A percentile compares a stretch with the other conserved stretches of the same genome.
Evolutionary conservation across 2,329 filamentous ascomycete species (phyloP).

Genomic region (Rhynchosporium agropyri): DNA sequence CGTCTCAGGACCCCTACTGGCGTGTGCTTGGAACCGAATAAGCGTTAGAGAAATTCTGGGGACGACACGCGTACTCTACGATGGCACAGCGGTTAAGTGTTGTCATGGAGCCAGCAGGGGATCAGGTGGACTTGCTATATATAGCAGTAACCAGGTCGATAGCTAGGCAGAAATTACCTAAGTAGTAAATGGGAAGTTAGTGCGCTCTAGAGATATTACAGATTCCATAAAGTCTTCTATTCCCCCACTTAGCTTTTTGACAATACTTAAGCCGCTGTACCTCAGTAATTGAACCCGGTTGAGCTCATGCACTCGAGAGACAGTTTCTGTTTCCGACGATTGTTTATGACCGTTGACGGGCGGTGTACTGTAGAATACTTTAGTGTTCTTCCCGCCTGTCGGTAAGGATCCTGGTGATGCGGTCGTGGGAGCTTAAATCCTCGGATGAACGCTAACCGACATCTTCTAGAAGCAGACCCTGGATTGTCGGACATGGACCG

Average conservation of each 20-base stretch:
- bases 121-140: no score
- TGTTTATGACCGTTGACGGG: not conserved
- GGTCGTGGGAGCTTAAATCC: conserved; percentile 11
- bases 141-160: no score
- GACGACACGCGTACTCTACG: conserved; percentile 23
- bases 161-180: no score
- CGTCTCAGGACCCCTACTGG: conserved; percentile 15
- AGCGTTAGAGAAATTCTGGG: conserved; percentile 23
- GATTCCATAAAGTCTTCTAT: no score
- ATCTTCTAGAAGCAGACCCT: conserved; percentile 8
- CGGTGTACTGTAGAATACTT: not conserved
- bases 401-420: not conserved
- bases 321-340: conserved; percentile 7
- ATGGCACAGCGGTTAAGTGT: no score
- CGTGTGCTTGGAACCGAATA: conserved; percentile 2
- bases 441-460: conserved; percentile 31
- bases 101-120: no score
- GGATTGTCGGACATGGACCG: conserved; percentile 23
- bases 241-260: no score
- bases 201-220: no score
- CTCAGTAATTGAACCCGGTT: not conserved
- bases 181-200: no score
- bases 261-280: no score
- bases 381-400: conserved; percentile 3
- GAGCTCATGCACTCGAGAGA: not conserved